phyloP scores from a whole-genome alignment of 768 basidiomycete species.

The Lactarius sanguifluus region DNA sequence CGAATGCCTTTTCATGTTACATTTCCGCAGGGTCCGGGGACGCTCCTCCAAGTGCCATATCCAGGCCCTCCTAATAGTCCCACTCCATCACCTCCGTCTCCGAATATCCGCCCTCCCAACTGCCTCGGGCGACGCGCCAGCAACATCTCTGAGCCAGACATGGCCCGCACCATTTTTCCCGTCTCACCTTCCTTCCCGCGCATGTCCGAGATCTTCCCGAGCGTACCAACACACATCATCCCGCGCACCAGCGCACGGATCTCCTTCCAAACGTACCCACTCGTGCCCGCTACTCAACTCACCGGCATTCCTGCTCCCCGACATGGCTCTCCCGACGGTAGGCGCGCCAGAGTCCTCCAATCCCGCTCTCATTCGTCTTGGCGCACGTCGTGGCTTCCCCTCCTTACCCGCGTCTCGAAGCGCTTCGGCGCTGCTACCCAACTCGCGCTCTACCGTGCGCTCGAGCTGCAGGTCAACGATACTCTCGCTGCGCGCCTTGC shows the following conservation, averaged over 20 bases:
- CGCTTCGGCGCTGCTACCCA: no score
- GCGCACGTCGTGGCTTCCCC: no score
- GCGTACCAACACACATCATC: background rate
- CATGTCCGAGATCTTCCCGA: background rate
- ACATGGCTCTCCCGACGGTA: conserved; percentile 5
- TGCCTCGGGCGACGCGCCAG: conserved; percentile 30
- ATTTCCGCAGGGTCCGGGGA: no score
- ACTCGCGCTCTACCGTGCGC: no score
- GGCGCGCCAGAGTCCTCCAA: conserved; percentile 15
- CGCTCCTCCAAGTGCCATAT: no score
- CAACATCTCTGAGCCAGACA: background rate
- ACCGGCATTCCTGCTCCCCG: conserved; percentile 10
- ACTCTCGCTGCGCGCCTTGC: no score
- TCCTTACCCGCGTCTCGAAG: no score
- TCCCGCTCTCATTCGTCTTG: background rate
- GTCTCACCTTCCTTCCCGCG: background rate
- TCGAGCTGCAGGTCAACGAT: no score
- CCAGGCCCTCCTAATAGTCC: no score
- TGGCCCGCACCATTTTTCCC: background rate
- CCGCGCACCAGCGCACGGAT: background rate
- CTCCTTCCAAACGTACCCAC: background rate
- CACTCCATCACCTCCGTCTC: conserved; percentile 27
- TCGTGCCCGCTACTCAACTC: conserved; percentile 15
- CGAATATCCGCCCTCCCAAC: conserved; percentile 30
- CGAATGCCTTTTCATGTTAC: no score